These are phyloP conservation scores for Botryosphaeria dothidea DNA, from an alignment of 2,329 filamentous ascomycete species.

Conservation along the genomic window DNA sequence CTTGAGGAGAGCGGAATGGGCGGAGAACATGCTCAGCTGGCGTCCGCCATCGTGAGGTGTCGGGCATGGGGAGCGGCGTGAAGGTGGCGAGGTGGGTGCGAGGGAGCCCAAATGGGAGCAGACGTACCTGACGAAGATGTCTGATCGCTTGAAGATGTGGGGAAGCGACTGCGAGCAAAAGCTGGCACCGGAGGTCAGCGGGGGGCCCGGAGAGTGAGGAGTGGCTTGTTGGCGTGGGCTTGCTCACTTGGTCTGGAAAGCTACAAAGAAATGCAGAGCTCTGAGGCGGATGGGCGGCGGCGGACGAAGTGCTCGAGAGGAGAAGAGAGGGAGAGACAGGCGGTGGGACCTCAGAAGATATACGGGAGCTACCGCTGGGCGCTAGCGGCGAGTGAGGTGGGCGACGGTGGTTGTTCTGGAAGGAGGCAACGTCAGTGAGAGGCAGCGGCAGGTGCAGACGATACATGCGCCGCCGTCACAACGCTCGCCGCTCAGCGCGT, in stretches of 20 bases:
- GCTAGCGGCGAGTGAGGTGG: conserved; percentile 16
- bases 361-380: conserved; percentile 24
- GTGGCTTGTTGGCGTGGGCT: neutral
- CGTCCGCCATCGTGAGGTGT: neutral
- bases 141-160: conserved; percentile 38
- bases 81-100: conserved; percentile 3
- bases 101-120: neutral
- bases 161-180: conserved; percentile 41
- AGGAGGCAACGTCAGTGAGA: conserved; percentile 21
- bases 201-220: neutral
- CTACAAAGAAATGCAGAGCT: conserved; percentile 47
- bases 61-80: neutral
- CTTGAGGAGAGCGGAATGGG: neutral
- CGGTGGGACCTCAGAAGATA: conserved; percentile 24
- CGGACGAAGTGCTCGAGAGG: conserved; percentile 40
- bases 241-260: conserved; percentile 38
- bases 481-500: conserved; percentile 6
- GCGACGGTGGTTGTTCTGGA: conserved; percentile 18
- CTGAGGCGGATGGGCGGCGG: conserved; percentile 40
- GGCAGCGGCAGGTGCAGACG: conserved; percentile 21
- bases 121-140: conserved; percentile 42
- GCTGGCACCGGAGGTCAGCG: conserved; percentile 26
- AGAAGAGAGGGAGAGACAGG: conserved; percentile 27
- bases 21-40: neutral
- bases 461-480: conserved; percentile 7